phyloP scores from a whole-genome alignment of 257 asterid species.

The Plantago elongata region DNA sequence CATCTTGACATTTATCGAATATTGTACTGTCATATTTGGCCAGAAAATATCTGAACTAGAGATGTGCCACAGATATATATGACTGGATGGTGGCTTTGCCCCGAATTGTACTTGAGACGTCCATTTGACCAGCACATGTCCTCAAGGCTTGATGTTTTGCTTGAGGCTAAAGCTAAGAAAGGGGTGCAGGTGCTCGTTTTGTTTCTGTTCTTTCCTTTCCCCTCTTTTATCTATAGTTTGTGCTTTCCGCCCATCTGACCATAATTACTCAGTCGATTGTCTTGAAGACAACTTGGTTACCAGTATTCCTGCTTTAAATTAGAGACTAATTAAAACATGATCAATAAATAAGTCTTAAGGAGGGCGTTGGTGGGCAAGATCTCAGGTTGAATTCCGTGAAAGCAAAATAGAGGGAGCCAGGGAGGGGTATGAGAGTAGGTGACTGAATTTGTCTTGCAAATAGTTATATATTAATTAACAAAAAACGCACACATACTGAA shows the following conservation, averaged over 20 bases:
- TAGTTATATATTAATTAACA: too few species aligned
- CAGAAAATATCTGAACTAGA: constrained; percentile 21
- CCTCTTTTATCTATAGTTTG: not conserved
- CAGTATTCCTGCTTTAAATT: not conserved
- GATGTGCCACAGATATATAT: constrained; percentile 60
- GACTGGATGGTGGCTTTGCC: constrained; percentile 99
- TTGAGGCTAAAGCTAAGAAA: constrained; percentile 83
- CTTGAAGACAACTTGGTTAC: constrained; percentile 2
- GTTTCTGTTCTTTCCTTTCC: not conserved
- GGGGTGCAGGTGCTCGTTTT: constrained; percentile 75
- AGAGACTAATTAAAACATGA: not conserved
- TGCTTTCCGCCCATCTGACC: not conserved
- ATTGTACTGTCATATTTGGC: constrained; percentile 11
- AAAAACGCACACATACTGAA: too few species aligned
- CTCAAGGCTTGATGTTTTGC: constrained; percentile 76
- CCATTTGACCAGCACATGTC: constrained; percentile 61
- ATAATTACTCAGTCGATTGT: not conserved
- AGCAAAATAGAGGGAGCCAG: too few species aligned
- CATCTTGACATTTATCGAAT: constrained; percentile 15
- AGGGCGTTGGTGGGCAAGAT: too few species aligned
- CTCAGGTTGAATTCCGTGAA: too few species aligned
- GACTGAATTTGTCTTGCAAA: too few species aligned
- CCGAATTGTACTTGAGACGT: constrained; percentile 83
- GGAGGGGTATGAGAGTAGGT: too few species aligned
- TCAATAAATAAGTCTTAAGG: too few species aligned